Base-by-base conservation (phyloP, 495 filamentous ascomycete species). In the Talaromyces ruber region DNA sequence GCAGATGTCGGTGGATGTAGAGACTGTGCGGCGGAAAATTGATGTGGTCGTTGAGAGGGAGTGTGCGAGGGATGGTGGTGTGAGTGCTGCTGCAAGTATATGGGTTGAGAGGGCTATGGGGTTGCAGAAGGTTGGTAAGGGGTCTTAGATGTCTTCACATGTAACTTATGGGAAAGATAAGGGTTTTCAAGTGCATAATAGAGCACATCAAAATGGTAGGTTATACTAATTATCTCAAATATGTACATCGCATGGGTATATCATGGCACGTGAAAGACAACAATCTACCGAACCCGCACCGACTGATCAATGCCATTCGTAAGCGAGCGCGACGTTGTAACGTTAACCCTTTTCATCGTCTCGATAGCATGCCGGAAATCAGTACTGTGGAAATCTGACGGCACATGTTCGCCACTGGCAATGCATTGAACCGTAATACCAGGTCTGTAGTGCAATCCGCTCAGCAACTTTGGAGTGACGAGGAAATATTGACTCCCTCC, bases 391-490 rank as follows among this genome's bases (percentile, higher is more conserved):
- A 76, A 71, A 54, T 85, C 76, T 21, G 76, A 68, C 0, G 91
- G 89, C 86, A 98, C 92, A 67, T 92, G 84, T 75, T 98, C 92
- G 26, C 94, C 94, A 71, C 88, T 92, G 57, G 90, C 90, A 71
- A 98, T 98, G 66, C 91, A 96, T 61, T 97, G 86, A 39, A 99
- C 88, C 67, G 84, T 88, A 92, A 99, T 98, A 24, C 90, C 84
- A 43, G 82, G 81, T 71, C 93, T 90, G 73, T 97, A 99, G 67
- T 84, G 82, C 52, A 99, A 76, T 29, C 88, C 89, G 7, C 83
- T 88, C 54, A 98, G 83, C 58, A 99, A 76, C 75, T 99, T 99
- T n/a, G 94, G 94, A 14, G 94, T 98, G 77, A 99, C 97, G 37
- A 99, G 85, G 82, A 99, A 98, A 74, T 98, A 91, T 65, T 90